Conservation (phyloP, 306 rosid genomes). For the Elaeagnus macrophylla region DNA sequence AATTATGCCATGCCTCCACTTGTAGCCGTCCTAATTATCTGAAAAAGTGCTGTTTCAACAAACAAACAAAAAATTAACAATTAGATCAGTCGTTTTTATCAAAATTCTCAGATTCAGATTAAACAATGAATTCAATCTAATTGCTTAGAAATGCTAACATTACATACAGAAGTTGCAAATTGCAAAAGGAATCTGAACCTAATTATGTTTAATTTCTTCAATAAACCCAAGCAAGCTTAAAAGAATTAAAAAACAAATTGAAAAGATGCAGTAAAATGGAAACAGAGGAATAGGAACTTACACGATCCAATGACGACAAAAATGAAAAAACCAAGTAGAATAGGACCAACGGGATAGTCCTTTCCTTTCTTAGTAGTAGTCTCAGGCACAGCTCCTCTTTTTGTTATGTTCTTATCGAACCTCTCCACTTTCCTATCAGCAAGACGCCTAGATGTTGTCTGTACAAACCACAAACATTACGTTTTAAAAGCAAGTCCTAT, state of each 20-base stretch:
- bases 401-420: slow-evolving; percentile 84
- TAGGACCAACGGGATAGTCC: slow-evolving; percentile 89
- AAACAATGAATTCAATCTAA: too few species aligned
- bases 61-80: slow-evolving; percentile 2
- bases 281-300: slow-evolving; percentile 22
- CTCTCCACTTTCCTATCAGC: slow-evolving; percentile 83
- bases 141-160: too few species aligned
- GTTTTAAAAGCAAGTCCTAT: background rate
- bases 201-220: background rate
- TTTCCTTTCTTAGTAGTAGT: slow-evolving; percentile 67
- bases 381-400: slow-evolving; percentile 90
- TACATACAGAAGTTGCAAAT: too few species aligned
- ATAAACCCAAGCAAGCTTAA: background rate
- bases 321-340: slow-evolving; percentile 84
- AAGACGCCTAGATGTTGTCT: slow-evolving; percentile 92
- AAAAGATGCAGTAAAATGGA: background rate
- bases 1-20: slow-evolving; percentile 85
- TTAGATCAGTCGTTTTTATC: background rate
- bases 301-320: slow-evolving; percentile 98
- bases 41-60: slow-evolving; percentile 65
- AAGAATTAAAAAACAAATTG: background rate
- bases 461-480: slow-evolving; percentile 7
- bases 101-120: background rate
- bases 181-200: too few species aligned
- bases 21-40: slow-evolving; percentile 93